phyloP scores from a whole-genome alignment of 1,284 basidiomycete species.

The Ustilago trichophora region DNA sequence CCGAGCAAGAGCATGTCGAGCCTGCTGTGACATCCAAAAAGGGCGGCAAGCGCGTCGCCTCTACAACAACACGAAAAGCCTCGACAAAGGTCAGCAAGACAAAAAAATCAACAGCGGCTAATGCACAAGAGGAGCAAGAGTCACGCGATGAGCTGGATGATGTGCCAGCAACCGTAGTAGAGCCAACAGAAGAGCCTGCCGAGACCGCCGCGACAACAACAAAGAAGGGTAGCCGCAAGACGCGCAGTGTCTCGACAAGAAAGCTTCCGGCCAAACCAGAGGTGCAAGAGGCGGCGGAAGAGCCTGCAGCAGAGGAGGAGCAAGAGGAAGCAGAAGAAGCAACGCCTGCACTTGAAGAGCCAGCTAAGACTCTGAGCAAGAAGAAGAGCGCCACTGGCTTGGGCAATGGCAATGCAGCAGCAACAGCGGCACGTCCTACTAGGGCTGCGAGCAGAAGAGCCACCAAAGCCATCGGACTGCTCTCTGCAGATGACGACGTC shows the following conservation, averaged over 20 bases:
- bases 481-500: conserved; percentile 32
- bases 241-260: conserved; percentile 27
- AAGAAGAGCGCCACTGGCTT: conserved; percentile 31
- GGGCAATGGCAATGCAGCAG: conserved; percentile 21
- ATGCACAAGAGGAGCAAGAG: conserved; percentile 3
- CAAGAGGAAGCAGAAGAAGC: too few relatives aligned
- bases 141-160: background rate
- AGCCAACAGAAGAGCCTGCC: conserved; percentile 6
- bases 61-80: conserved; percentile 26
- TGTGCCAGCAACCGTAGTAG: too few relatives aligned
- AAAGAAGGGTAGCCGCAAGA: conserved; percentile 27
- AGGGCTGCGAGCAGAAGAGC: conserved; percentile 39
- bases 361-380: conserved; percentile 14
- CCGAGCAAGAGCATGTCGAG: conserved; percentile 1
- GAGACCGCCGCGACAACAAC: background rate
- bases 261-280: conserved; percentile 7
- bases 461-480: conserved; percentile 30
- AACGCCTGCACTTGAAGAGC: conserved; percentile 3
- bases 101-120: conserved; percentile 6
- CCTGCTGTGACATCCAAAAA: conserved; percentile 2
- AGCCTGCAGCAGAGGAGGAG: too few relatives aligned
- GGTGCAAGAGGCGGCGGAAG: conserved; percentile 5
- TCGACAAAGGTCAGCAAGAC: conserved; percentile 20
- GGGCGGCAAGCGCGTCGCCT: conserved; percentile 33
- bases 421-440: conserved; percentile 13